Evolutionary conservation across 257 asterid genomes (phyloP).

Genomic region (Schizonepeta tenuifolia): DNA sequence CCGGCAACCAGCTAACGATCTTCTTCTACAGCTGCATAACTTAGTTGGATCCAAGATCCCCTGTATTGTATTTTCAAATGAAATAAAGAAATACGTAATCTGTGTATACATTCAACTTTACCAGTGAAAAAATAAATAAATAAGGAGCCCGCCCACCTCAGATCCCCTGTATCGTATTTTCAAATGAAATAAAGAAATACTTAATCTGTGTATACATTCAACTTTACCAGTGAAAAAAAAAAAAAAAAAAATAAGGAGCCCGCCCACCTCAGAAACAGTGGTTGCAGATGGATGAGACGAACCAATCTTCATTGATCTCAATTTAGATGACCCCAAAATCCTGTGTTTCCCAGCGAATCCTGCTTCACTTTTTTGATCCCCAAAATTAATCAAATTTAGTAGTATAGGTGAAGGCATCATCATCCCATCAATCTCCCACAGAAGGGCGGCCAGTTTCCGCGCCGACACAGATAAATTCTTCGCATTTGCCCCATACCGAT

Average conservation of each 20-base stretch:
- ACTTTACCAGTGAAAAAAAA: slow-evolving; percentile 6
- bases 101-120: slow-evolving; percentile 26
- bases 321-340: slow-evolving; percentile 47
- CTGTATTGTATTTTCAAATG: slow-evolving; percentile 58
- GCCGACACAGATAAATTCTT: slow-evolving; percentile 75
- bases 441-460: slow-evolving; percentile 71
- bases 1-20: slow-evolving; percentile 62
- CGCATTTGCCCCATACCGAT: slow-evolving; percentile 45
- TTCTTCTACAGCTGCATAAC: slow-evolving; percentile 55
- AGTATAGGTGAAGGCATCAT: slow-evolving; percentile 47
- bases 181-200: slow-evolving; percentile 20
- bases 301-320: slow-evolving; percentile 49
- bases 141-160: slow-evolving; percentile 54
- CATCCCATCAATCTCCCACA: slow-evolving; percentile 75
- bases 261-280: slow-evolving; percentile 70
- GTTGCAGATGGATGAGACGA: slow-evolving; percentile 55
- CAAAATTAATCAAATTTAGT: slow-evolving; percentile 44
- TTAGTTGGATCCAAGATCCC: slow-evolving; percentile 57
- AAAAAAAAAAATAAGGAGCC: background rate
- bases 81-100: slow-evolving; percentile 9
- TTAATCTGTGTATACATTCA: slow-evolving; percentile 27
- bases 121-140: background rate
- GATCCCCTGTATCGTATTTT: slow-evolving; percentile 60
- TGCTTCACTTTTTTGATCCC: slow-evolving; percentile 41
- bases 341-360: slow-evolving; percentile 31